Evolutionary conservation across 1,284 basidiomycete species (phyloP), one percentile per base, ranked within the genome.

Genomic region (Rhodotorula sp.): DNA sequence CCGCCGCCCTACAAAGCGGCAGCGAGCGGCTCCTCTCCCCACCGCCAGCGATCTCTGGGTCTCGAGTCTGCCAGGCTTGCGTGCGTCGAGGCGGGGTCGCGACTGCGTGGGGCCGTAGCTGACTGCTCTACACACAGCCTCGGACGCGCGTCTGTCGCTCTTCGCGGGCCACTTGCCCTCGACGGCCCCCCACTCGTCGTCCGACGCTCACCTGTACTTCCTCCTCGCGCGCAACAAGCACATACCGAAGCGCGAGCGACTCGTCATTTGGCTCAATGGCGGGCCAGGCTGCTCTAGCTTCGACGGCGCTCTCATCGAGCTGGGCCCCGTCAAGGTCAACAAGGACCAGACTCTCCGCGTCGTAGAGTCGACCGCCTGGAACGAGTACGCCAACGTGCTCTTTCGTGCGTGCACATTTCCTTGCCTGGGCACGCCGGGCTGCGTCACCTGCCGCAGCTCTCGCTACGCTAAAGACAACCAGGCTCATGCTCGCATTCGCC

Each of bases 371-470:
- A 70, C 68, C 41, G 94, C 93, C 9, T 99, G 96, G 96, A 96
- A 99, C 81, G 97, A 99, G 81, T 99, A 96, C 79, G 91, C 92
- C 17, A 96, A 92, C 55, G 89, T 99, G 82, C 88, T 99, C 64
- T 99, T 92, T 78, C 82, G 93, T 95, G 76, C 80, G 90, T 84
- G 10, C 45, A 16, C 25, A 16, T 19, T 7, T 42, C 14, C 17
- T 10, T 3, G 23, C 7, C 21, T 41, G 5, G 27, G 7, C 10
- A 16, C 46, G 23, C 25, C 4, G 34, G 34, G 34, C 34, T 34
- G 34, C 34, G 34, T 5, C 3, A 49, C 59, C 48, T 14, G 2
- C 46, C 4, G 7, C 10, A 10, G 17, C 50, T 52, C 23, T n/a
- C 23, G 34, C 5, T 34, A 34, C 34, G 34, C 34, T 34, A 34